phyloP scores from a whole-genome alignment of 129 eudicot species.

The Cynara cardunculus region DNA sequence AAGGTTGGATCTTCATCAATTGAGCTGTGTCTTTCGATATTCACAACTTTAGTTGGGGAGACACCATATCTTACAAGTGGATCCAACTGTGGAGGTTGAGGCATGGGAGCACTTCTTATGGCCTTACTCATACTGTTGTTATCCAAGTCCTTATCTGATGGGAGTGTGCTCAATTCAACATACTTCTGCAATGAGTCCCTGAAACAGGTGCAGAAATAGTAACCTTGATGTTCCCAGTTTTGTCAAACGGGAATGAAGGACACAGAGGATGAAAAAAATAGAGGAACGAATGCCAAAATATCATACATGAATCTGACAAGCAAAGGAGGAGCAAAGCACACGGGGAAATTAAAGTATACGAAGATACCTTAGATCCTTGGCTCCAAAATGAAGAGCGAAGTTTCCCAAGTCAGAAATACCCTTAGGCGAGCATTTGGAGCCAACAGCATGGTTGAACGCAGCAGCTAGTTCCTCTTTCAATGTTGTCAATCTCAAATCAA shows the following conservation, averaged over 20 bases:
- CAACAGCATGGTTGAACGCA: constrained; percentile 55
- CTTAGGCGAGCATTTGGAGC: constrained; percentile 41
- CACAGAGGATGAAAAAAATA: background rate
- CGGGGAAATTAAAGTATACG: background rate
- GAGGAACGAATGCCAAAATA: background rate
- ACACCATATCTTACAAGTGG: constrained; percentile 54
- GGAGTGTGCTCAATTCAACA: constrained; percentile 30
- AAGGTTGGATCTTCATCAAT: constrained; percentile 57
- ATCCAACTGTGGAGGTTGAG: constrained; percentile 19
- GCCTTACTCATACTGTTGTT: background rate
- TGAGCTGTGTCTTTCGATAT: constrained; percentile 61
- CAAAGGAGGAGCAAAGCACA: background rate
- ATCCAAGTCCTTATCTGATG: background rate
- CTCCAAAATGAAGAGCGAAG: constrained; percentile 69
- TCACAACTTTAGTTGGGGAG: constrained; percentile 71
- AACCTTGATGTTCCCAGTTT: constrained; percentile 12
- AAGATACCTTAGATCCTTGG: constrained; percentile 51
- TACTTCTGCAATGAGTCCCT: constrained; percentile 53
- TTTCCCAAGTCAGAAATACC: constrained; percentile 48
- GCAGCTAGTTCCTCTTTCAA: constrained; percentile 53
- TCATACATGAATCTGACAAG: background rate
- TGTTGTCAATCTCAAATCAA: constrained; percentile 68
- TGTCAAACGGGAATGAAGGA: background rate
- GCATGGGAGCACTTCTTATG: constrained; percentile 13
- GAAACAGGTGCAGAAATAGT: constrained; percentile 26